These are phyloP conservation scores for Fusarium nematophilum DNA, from an alignment of 2,329 filamentous ascomycete species.

Conservation along the genomic window DNA sequence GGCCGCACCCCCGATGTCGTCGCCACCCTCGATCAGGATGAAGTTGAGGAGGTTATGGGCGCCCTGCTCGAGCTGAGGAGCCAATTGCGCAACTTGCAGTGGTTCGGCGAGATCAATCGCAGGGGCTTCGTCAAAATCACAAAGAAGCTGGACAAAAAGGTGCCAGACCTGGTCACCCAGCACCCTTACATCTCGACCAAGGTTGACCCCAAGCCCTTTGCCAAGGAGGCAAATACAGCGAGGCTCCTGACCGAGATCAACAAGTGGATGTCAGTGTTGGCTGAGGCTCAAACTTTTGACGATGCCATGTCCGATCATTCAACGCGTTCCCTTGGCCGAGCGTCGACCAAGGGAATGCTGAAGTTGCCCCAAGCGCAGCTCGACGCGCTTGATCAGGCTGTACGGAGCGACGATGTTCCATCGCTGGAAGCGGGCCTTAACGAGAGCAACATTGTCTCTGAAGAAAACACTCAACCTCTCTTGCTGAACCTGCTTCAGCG, in stretches of 20 bases:
- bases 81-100: constrained; percentile 90
- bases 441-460: constrained; percentile 61
- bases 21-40: constrained; percentile 83
- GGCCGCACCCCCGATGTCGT: constrained; percentile 77
- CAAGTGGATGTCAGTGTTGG: constrained; percentile 87
- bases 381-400: constrained; percentile 77
- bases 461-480: constrained; percentile 67
- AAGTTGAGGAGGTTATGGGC: constrained; percentile 90
- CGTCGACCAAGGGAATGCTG: constrained; percentile 79
- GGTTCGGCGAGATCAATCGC: constrained; percentile 97
- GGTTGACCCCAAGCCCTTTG: constrained; percentile 89
- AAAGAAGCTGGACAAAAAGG: constrained; percentile 98
- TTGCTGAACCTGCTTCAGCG: constrained; percentile 84
- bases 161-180: constrained; percentile 80
- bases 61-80: constrained; percentile 89
- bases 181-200: constrained; percentile 89
- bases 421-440: constrained; percentile 67
- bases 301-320: constrained; percentile 81
- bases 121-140: constrained; percentile 98
- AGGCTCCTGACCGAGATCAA: constrained; percentile 75
- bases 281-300: constrained; percentile 80
- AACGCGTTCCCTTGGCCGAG: constrained; percentile 79
- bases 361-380: constrained; percentile 76
- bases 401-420: constrained; percentile 73
- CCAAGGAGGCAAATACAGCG: constrained; percentile 71